Base-by-base conservation (phyloP, 2,329 filamentous ascomycete genomes). In the Didymella lethalis region DNA sequence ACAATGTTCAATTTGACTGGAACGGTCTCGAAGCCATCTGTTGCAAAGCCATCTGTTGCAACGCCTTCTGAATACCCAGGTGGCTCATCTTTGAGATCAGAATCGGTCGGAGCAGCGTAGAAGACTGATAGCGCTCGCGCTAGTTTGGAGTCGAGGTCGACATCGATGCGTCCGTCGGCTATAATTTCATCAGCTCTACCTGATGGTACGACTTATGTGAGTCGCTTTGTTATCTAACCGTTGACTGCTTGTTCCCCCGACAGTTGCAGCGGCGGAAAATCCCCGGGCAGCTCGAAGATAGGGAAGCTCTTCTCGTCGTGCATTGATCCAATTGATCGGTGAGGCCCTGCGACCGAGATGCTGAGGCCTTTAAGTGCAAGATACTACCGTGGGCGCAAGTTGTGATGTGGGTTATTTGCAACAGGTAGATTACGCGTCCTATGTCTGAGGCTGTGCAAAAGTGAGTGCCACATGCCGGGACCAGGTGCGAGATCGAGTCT, bases 1-100 rank as follows among this genome's bases (percentile, higher is more conserved):
- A 85, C 82, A 34, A 86, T 80, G 55, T 85, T 85, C 32, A 85
- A 12, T 8, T 54, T 54, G 25, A 54, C 20, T 11, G 23, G 32
- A 5, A 41, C 31, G 8, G 26, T 11, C 3, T 47, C 16, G 18
- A 18, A 18, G 18, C 18, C 18, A 18, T 18, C 18, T 18, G 18
- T 18, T 18, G 18, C 18, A 4, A 16, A 6, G 4, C 6, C 32
- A 8, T 7, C 32, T 7, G 25, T 31, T 4, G 12, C 10, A 6
- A 14, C 12, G 2, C 8, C 6, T n/a, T 41, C 32, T 2, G 34
- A 25, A 18, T 54, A 47, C 12, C 29, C 5, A 25, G 51, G 51
- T 12, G 51, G 51, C 1, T 2, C 3, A 8, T 54, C 34, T 4
- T 41, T 18, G 7, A 6, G 1, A 0, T 10, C 16, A 8, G 4